Evolutionary conservation across 139 green algal genomes (phyloP).

Genomic region (Choricystis sp.): DNA sequence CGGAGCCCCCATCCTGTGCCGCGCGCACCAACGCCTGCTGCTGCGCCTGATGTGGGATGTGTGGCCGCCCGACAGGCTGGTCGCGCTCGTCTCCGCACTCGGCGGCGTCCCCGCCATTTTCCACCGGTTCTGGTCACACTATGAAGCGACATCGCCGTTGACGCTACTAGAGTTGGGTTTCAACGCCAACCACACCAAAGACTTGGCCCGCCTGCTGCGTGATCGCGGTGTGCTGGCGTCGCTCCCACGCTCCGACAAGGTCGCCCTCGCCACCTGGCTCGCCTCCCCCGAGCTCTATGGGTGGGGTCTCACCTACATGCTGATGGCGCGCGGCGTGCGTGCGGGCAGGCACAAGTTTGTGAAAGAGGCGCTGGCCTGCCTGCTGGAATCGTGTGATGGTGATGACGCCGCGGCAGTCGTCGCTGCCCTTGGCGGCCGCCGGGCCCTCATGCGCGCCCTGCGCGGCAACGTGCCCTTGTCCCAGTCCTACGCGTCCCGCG

Average conservation of each 20-base stretch:
- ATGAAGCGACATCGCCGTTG: slow-evolving; percentile 20
- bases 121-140: slow-evolving; percentile 30
- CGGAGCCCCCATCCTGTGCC: background rate
- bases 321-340: slow-evolving; percentile 6
- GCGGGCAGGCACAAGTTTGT: slow-evolving; percentile 30
- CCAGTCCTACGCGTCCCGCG: slow-evolving; percentile 8
- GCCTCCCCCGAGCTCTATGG: slow-evolving; percentile 3
- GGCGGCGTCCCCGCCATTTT: slow-evolving; percentile 23
- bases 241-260: slow-evolving; percentile 4
- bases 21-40: slow-evolving; percentile 6
- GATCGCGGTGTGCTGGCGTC: slow-evolving; percentile 24
- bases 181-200: slow-evolving; percentile 36
- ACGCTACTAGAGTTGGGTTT: slow-evolving; percentile 31
- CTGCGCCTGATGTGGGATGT: slow-evolving; percentile 23
- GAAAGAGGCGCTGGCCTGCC: slow-evolving; percentile 34
- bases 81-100: slow-evolving; percentile 15
- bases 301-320: slow-evolving; percentile 12
- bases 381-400: slow-evolving; percentile 28
- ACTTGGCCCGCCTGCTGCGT: slow-evolving; percentile 30
- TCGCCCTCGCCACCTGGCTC: slow-evolving; percentile 14
- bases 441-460: slow-evolving; percentile 5
- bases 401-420: slow-evolving; percentile 20
- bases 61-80: slow-evolving; percentile 5
- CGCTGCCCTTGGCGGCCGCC: slow-evolving; percentile 6
- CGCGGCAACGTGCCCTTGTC: slow-evolving; percentile 12